These are phyloP conservation scores for Colletotrichum lentis DNA, from an alignment of 2,329 filamentous ascomycete genomes.

Conservation along the genomic window DNA sequence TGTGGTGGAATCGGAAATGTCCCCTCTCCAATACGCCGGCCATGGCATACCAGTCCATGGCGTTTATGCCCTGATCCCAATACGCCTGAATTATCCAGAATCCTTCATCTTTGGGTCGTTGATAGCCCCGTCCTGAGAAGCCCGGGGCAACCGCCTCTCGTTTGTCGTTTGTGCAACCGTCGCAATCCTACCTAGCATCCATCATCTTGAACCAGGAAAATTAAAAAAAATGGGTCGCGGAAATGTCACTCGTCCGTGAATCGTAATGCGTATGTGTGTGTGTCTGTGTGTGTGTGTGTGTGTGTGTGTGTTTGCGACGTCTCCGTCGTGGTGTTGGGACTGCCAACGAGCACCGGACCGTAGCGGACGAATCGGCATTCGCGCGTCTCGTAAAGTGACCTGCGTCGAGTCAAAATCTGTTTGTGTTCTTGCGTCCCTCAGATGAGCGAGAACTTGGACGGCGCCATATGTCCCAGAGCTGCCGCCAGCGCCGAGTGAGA, in stretches of 20 bases:
- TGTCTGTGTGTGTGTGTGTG: too few species aligned
- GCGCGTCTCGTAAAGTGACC: too few species aligned
- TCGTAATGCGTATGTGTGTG: neutral
- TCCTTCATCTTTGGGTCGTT: conserved; percentile 24
- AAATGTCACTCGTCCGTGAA: conserved; percentile 19
- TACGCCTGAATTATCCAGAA: conserved; percentile 29
- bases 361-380: too few species aligned
- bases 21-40: conserved; percentile 26
- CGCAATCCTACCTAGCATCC: conserved; percentile 18
- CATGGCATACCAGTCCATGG: conserved; percentile 28
- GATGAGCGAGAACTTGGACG: conserved; percentile 35
- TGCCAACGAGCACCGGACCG: too few species aligned
- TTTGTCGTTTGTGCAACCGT: conserved; percentile 33
- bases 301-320: neutral
- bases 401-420: too few species aligned
- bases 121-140: conserved; percentile 21
- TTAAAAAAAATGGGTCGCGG: conserved; percentile 5
- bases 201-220: conserved; percentile 23
- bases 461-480: conserved; percentile 32
- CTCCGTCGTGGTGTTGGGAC: too few species aligned
- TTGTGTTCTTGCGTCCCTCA: neutral
- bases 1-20: conserved; percentile 32
- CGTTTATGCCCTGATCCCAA: conserved; percentile 31
- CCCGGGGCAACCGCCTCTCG: conserved; percentile 18
- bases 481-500: conserved; percentile 34